Evolutionary conservation across 2,329 filamentous ascomycete species (phyloP), one percentile per base, ranked within the genome.

Genomic region (Pseudogymnoascus sp.): DNA sequence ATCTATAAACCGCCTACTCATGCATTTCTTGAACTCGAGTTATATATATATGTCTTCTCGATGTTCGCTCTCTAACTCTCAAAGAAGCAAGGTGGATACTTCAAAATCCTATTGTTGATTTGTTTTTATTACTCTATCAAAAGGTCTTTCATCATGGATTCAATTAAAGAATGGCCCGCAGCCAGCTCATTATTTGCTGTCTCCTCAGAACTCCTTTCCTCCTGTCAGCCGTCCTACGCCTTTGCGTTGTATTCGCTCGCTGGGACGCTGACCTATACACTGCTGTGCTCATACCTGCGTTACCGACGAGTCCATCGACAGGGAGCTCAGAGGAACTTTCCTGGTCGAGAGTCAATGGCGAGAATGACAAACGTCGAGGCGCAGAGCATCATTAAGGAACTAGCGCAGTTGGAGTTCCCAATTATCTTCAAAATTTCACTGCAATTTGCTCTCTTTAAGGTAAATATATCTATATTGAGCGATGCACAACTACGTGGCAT

Each of bases 401-500:
- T 84, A 2, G 71, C 74, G 2, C 74, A 80, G 60, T 73, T 81
- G 3, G 84, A 87, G 67, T 87, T 87, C 66, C 84, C 84, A 0
- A 79, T 77, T 59, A 76, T 79, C 0, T 79, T 75, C 62, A 70
- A 76, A 11, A 83, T 80, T 60, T 76, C 82, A 1, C 72, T 85
- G 4, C 79, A 84, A 63, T 85, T 87, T 70, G 83, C 84, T 1
- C 75, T 87, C 5, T 85, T 87, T 71, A 81, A 80, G 73, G 81
- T 81, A 64, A 17, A 11, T 21, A 35, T 50, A n/a, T 44, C n/a
- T 17, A 28, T 28, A 40, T 36, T 17, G 19, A 53, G 44, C 19
- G 21, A 47, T 47, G 42, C 11, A 36, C 33, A 36, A 36, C 11
- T 11, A 60, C 28, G 31, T 21, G 28, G 11, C 11, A 33, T 31